Evolutionary conservation across 805 yeast species (phyloP).

Genomic region (Wickerhamomyces chaumierensis): DNA sequence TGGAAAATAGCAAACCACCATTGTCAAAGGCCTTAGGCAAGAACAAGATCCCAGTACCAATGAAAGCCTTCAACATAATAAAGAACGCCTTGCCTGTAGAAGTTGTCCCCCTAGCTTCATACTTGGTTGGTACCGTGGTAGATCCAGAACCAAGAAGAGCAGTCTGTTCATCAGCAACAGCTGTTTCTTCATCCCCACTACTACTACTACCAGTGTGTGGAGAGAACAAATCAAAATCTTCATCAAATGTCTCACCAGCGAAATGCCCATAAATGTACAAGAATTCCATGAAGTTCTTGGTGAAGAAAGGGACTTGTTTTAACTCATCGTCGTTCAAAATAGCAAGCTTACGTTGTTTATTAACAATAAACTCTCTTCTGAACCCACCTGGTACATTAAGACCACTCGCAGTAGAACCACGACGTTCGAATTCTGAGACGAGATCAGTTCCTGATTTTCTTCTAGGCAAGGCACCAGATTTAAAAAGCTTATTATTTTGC

Average conservation of each 20-base stretch:
- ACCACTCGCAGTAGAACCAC: conserved; percentile 57
- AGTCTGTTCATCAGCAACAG: conserved; percentile 17
- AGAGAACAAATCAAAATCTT: conserved; percentile 39
- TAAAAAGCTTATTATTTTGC: conserved; percentile 3
- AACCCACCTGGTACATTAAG: conserved; percentile 77
- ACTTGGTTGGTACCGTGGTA: conserved; percentile 3
- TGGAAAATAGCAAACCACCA: conserved; percentile 60
- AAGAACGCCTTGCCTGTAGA: conserved; percentile 65
- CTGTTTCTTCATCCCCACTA: conserved; percentile 6
- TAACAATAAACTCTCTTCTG: conserved; percentile 54
- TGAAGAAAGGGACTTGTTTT: conserved; percentile 35
- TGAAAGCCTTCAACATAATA: conserved; percentile 59
- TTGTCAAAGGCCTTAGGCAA: conserved; percentile 60
- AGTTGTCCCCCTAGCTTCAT: conserved; percentile 47
- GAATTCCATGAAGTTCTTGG: conserved; percentile 69
- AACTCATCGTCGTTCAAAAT: conserved; percentile 16
- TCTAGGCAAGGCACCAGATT: conserved; percentile 6
- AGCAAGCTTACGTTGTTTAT: conserved; percentile 20
- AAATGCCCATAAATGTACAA: conserved; percentile 74
- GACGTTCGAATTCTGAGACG: conserved; percentile 21
- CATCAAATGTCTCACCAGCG: conserved; percentile 77
- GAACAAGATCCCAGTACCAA: conserved; percentile 68
- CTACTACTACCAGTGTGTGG: no score
- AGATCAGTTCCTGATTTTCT: conserved; percentile 14
- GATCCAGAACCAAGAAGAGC: conserved; percentile 13